These are phyloP conservation scores for Atkinsonella hypoxylon DNA, from an alignment of 2,329 filamentous ascomycete genomes.

Conservation along the genomic window DNA sequence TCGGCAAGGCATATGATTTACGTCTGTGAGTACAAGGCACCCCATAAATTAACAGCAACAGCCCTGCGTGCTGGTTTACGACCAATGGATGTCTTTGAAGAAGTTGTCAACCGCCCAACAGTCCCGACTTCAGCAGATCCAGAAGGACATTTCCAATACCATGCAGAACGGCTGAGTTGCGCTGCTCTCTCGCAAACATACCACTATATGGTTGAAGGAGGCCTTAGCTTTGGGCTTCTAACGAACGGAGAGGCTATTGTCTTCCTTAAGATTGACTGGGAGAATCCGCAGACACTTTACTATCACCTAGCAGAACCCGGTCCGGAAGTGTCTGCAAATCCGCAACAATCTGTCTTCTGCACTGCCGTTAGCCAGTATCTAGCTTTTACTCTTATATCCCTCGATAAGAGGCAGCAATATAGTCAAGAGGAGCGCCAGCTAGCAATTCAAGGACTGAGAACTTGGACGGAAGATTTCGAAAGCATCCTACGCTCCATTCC, in stretches of 20 bases:
- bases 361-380: neutral
- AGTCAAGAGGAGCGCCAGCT: neutral
- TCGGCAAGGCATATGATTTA: neutral
- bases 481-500: neutral
- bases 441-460: neutral
- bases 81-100: neutral
- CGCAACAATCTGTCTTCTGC: neutral
- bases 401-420: neutral
- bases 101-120: neutral
- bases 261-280: neutral
- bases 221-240: neutral
- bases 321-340: neutral
- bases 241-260: neutral
- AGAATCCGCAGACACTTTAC: neutral
- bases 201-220: neutral
- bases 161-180: neutral
- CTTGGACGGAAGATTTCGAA: neutral
- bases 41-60: neutral
- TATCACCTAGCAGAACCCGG: neutral
- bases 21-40: neutral
- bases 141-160: neutral
- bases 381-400: neutral
- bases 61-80: neutral
- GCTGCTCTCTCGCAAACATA: neutral
- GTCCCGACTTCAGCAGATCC: neutral